Base-by-base conservation (phyloP, 176 grass and related monocot species). In the Oryza nivara region DNA sequence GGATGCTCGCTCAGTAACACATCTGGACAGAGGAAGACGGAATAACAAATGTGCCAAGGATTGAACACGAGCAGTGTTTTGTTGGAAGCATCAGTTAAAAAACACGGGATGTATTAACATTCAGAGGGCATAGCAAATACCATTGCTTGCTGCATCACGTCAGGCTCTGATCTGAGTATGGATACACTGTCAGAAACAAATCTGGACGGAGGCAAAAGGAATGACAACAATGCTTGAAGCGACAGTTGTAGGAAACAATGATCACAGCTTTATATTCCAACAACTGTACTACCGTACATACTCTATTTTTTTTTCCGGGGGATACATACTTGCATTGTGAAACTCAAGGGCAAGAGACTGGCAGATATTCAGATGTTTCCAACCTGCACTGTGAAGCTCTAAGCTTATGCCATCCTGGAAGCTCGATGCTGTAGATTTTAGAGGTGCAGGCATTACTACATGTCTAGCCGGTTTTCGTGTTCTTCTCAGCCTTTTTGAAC, bases 401-500 rank as follows among this genome's bases (percentile, higher is more conserved):
- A 41, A 41, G 40, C 40, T 8, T 41, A 38, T 38, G 40, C 40
- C 36, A 38, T 85, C 41, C 40, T 72, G 66, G 41, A 28, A 47
- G 34, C 23, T 58, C 36, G 5, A 32, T 52, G 58, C 6, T 36
- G 17, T n/a, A 76, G 40, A 3, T 38, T 48, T 70, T 70, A 78
- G 28, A 46, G 68, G 60, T 64, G 51, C 41, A 67, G 22, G 73
- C 1, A 30, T 47, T 52, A 80, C 2, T 52, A 80, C 7, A 66
- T 10, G 44, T 58, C 73, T 84, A 74, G 84, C 84, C 17, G 54
- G 4, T 70, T 48, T 80, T 83, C 15, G 60, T 72, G 65, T 54
- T 54, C 51, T 54, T 19, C 16, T 54, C 72, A 14, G 10, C 26
- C 63, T 67, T 91, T 80, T 83, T 88, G 19, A 65, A 80, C 73